Base-by-base conservation (phyloP, 352 stramenopile genomes). In the Globisporangium solare region DNA sequence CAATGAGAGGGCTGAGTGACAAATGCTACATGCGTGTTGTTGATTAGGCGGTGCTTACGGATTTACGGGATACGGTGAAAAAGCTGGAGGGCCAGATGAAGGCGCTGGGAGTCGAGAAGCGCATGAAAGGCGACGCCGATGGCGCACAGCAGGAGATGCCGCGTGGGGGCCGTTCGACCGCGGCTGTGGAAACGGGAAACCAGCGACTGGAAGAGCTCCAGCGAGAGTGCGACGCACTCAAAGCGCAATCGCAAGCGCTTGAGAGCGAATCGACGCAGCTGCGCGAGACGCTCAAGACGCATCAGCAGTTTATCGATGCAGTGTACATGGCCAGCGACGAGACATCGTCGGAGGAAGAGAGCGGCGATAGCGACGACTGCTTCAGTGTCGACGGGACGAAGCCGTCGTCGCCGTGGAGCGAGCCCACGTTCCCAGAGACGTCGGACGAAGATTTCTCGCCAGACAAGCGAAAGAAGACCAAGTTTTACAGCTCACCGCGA, bases 41-140 rank as follows among this genome's bases (percentile, higher is more conserved):
- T 2, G 21, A 15, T 7, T 21, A 89, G 79, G 73, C 70, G 45
- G 66, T 70, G 35, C 60, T 84, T 12, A 90, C 71, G 24, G 65
- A 69, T 20, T 58, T 90, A 27, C 60, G 74, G 5, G 68, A 82
- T 39, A 79, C 71, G 10, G 74, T 90, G 2, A 73, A 74, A 55
- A 60, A 68, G n/a, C 64, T 90, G 0, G 80, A 88, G 64, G 47
- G 52, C 13, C 55, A 81, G 53, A 67, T 88, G 50, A 59, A 76
- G 27, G 64, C 61, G 55, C 71, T 90, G 12, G 32, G 48, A 15
- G 17, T 54, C 6, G n/a, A 47, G 22, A 47, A 18, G 21, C 7
- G 47, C 47, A 40, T 42, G 15, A 20, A 39, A 64, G 63, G 45
- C 53, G 69, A 57, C 48, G 51, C 50, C 40, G 55, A 47, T 42